Percentiles rank a stretch among this genome's conserved stretches.
phyloP scores from a whole-genome alignment of 169 alveolate species.

The Cryptosporidium andersoni region DNA sequence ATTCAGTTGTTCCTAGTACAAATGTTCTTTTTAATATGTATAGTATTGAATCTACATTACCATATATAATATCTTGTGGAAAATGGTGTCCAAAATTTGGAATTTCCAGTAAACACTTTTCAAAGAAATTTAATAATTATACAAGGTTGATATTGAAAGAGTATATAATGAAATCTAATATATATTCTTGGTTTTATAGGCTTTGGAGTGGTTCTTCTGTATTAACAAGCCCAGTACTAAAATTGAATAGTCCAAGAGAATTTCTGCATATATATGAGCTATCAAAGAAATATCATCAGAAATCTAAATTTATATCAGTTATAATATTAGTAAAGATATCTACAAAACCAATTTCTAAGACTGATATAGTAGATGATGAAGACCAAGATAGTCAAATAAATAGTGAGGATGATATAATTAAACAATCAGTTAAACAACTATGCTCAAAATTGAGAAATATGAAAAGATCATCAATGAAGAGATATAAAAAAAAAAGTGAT shows the following conservation, averaged over 20 bases:
- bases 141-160: constrained; percentile 14
- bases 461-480: neutral
- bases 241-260: constrained; percentile 13
- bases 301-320: constrained; percentile 37
- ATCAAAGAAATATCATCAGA: constrained; percentile 13
- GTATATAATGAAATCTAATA: constrained; percentile 34
- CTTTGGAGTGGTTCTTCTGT: constrained; percentile 66
- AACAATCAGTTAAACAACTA: neutral
- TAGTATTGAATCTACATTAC: neutral
- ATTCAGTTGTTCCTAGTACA: neutral
- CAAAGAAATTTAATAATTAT: constrained; percentile 13
- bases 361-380: constrained; percentile 10
- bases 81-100: constrained; percentile 34
- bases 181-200: constrained; percentile 58
- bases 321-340: constrained; percentile 27
- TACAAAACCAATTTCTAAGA: constrained; percentile 17
- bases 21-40: neutral
- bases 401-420: neutral
- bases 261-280: constrained; percentile 12
- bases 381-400: neutral
- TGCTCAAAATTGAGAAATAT: neutral
- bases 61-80: neutral
- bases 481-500: constrained; percentile 1
- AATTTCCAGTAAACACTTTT: constrained; percentile 2
- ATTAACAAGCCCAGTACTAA: constrained; percentile 39